Conservation (phyloP, 1,139 yeast genomes). For the Hyphopichia pseudoburtonii region DNA sequence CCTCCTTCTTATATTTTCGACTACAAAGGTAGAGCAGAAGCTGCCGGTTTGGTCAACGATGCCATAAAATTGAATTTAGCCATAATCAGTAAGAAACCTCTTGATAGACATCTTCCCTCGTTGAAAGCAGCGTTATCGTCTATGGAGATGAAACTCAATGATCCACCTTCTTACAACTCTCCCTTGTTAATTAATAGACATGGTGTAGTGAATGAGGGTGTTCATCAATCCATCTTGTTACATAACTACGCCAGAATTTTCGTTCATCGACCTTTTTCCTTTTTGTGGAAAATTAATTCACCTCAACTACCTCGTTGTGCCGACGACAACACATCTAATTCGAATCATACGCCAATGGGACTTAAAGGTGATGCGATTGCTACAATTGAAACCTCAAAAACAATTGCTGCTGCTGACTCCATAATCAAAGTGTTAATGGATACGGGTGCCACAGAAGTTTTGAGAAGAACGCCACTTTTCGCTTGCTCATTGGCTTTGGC, state of each 20-base stretch:
- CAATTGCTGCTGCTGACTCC: slow-evolving; percentile 51
- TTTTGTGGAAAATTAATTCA: slow-evolving; percentile 47
- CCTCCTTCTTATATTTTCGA: slow-evolving; percentile 39
- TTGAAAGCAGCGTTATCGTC: slow-evolving; percentile 46
- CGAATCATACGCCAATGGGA: slow-evolving; percentile 10
- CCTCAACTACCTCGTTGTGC: slow-evolving; percentile 43
- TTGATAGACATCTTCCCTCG: slow-evolving; percentile 28
- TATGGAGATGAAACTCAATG: slow-evolving; percentile 47
- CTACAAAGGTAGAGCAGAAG: slow-evolving; percentile 46
- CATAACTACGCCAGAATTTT: slow-evolving; percentile 50
- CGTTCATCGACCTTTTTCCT: slow-evolving; percentile 52
- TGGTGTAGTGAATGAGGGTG: slow-evolving; percentile 50
- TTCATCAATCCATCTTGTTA: slow-evolving; percentile 46
- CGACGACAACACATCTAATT: slow-evolving; percentile 16
- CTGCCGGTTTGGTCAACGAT: slow-evolving; percentile 47
- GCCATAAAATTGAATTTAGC: slow-evolving; percentile 46
- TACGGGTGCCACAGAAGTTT: slow-evolving; percentile 40
- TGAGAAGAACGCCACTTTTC: slow-evolving; percentile 46
- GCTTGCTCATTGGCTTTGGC: slow-evolving; percentile 55
- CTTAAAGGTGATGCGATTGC: slow-evolving; percentile 33
- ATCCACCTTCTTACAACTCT: slow-evolving; percentile 40
- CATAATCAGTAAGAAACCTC: slow-evolving; percentile 36
- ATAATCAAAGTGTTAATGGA: slow-evolving; percentile 46
- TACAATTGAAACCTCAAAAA: slow-evolving; percentile 49
- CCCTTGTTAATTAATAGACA: slow-evolving; percentile 39